phyloP scores from a whole-genome alignment of 495 filamentous ascomycete species.

The Xylaria scruposa region DNA sequence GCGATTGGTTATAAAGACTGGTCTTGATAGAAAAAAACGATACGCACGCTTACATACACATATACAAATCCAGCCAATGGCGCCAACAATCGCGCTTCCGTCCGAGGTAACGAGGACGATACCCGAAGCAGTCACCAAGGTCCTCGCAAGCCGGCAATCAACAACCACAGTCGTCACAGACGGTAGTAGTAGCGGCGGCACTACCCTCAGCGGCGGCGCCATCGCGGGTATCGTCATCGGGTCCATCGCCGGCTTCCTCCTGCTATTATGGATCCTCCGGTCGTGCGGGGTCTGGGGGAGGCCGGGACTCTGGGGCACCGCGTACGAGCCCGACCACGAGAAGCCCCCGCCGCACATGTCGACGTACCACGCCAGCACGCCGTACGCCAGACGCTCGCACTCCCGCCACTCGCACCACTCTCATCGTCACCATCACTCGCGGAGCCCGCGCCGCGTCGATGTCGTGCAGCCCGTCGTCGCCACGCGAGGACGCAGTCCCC shows the following conservation, averaged over 20 bases:
- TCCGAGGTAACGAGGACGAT: slow-evolving; percentile 32
- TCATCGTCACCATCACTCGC: slow-evolving; percentile 30
- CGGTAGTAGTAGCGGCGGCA: slow-evolving; percentile 7
- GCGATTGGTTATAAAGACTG: not conserved
- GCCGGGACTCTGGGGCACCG: slow-evolving; percentile 34
- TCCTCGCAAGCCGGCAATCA: slow-evolving; percentile 32
- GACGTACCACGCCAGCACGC: slow-evolving; percentile 23
- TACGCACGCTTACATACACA: not conserved
- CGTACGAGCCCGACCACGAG: slow-evolving; percentile 37
- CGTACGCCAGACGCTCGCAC: slow-evolving; percentile 35
- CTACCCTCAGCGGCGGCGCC: slow-evolving; percentile 58
- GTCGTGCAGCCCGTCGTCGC: slow-evolving; percentile 36
- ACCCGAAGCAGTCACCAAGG: slow-evolving; percentile 30
- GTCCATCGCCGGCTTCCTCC: slow-evolving; percentile 60
- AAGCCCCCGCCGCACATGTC: slow-evolving; percentile 31
- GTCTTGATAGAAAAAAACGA: not conserved
- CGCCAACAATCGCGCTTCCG: slow-evolving; percentile 27
- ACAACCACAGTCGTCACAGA: slow-evolving; percentile 36
- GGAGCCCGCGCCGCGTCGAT: slow-evolving; percentile 33
- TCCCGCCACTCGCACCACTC: slow-evolving; percentile 33
- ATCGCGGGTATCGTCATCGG: slow-evolving; percentile 69
- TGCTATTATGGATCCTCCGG: slow-evolving; percentile 60
- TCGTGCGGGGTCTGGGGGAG: slow-evolving; percentile 49
- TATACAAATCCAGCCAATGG: slow-evolving; percentile 25
- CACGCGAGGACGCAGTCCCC: slow-evolving; percentile 34